These are phyloP conservation scores for Rhododendron molle DNA, from an alignment of 148 eudicot species.

Conservation along the genomic window DNA sequence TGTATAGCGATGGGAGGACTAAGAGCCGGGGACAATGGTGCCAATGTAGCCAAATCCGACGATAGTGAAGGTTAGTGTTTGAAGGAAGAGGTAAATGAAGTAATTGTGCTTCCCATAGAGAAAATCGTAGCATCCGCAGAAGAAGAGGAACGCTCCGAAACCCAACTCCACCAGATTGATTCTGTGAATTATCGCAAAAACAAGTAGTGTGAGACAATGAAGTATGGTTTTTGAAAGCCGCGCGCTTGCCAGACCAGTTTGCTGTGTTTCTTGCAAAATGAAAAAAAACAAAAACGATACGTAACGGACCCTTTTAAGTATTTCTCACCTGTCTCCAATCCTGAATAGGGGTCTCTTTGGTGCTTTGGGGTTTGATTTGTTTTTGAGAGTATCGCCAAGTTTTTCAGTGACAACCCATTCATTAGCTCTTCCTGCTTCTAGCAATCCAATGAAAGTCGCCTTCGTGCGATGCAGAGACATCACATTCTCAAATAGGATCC, in stretches of 20 bases:
- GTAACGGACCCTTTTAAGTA: neutral
- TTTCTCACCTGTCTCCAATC: slow-evolving; percentile 65
- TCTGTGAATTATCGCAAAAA: slow-evolving; percentile 31
- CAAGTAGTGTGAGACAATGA: neutral
- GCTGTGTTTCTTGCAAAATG: neutral
- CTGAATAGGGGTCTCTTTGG: slow-evolving; percentile 46
- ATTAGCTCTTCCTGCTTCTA: slow-evolving; percentile 82
- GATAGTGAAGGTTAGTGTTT: slow-evolving; percentile 71
- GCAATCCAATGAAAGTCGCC: slow-evolving; percentile 84
- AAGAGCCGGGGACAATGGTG: slow-evolving; percentile 63
- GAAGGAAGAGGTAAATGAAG: slow-evolving; percentile 86
- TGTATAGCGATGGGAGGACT: neutral
- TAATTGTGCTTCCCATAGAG: slow-evolving; percentile 68
- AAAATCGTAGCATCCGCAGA: slow-evolving; percentile 71
- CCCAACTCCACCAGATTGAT: slow-evolving; percentile 67
- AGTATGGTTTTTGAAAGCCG: neutral
- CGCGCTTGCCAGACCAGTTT: neutral
- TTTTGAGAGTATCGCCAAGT: slow-evolving; percentile 78
- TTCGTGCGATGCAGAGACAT: slow-evolving; percentile 95
- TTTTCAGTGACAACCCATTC: slow-evolving; percentile 99
- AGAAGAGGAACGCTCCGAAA: slow-evolving; percentile 74
- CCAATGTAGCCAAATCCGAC: slow-evolving; percentile 92
- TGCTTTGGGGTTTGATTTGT: slow-evolving; percentile 48
- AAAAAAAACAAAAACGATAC: neutral
- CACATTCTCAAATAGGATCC: slow-evolving; percentile 96